These are phyloP conservation scores for Cercospora sp. DNA, from an alignment of 2,329 filamentous ascomycete species.

Conservation along the genomic window DNA sequence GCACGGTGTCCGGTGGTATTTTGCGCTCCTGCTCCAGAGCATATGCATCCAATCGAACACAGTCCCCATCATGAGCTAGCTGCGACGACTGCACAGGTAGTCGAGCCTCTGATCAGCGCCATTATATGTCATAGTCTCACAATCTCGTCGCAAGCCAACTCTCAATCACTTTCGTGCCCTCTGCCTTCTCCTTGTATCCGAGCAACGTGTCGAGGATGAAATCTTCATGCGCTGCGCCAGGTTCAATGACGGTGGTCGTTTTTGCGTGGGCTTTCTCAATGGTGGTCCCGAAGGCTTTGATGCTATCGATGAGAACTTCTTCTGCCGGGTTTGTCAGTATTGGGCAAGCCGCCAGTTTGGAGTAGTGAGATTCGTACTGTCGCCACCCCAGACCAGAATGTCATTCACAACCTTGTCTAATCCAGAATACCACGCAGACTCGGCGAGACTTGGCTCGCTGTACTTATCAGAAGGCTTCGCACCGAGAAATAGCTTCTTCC, in stretches of 20 bases:
- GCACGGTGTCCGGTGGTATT: neutral
- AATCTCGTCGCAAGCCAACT: constrained; percentile 44
- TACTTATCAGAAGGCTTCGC: constrained; percentile 49
- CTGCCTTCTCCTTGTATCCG: constrained; percentile 42
- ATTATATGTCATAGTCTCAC: constrained; percentile 18
- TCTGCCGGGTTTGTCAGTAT: constrained; percentile 3
- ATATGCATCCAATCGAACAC: neutral
- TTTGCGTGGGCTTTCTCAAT: constrained; percentile 47
- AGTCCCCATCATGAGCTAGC: neutral
- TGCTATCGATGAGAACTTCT: constrained; percentile 60
- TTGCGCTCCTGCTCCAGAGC: neutral
- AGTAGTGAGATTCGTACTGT: constrained; percentile 34
- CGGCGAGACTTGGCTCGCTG: constrained; percentile 54
- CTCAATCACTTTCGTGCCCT: constrained; percentile 41
- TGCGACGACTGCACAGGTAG: neutral
- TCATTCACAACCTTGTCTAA: constrained; percentile 47
- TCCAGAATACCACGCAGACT: constrained; percentile 55
- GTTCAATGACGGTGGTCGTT: constrained; percentile 40
- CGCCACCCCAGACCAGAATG: constrained; percentile 57
- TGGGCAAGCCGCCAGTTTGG: neutral
- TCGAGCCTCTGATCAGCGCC: neutral
- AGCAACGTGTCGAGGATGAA: constrained; percentile 45
- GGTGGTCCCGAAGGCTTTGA: constrained; percentile 52
- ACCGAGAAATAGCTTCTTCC: constrained; percentile 53
- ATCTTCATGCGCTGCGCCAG: constrained; percentile 45